Base-by-base conservation (phyloP, 2,329 filamentous ascomycete genomes). In the Sporothrix globosa region DNA sequence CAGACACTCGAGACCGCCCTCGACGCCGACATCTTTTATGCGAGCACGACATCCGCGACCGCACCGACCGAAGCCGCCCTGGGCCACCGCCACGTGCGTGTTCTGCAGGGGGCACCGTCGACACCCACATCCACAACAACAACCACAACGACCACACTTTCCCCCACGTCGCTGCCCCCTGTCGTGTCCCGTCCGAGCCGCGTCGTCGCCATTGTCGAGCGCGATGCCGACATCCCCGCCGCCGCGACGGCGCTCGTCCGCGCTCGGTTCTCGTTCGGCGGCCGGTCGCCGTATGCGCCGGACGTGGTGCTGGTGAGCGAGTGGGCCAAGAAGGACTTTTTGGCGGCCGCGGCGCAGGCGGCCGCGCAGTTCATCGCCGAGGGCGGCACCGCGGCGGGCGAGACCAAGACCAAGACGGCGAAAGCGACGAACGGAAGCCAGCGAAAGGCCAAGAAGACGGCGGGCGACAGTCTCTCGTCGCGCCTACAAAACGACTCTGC, bases 221-320 rank as follows among this genome's bases (percentile, higher is more conserved):
- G 88, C 24, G 86, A 85, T 2, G 86, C 86, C 14, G 81, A 89
- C 73, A 72, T 90, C 1, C 75, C 81, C 5, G 75, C 78, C 2
- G 87, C 88, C 0, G 88, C 88, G 0, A 78, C 81, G 69, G 80
- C 82, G 1, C 79, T 90, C 1, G 82, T 85, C 0, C 79, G 79
- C 0, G 86, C 88, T 1, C 81, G 87, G 1, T 86, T 89, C 73
- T 78, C 79, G 17, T 86, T 88, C 39, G 80, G 84, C 1, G 87
- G 87, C 2, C 80, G 78, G 2, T 89, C 87, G 0, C 83, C 87
- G 0, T 90, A 90, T 74, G 85, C 87, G 0, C 88, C 88, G 0
- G 88, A 90, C 74, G 41, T 89, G 0, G 84, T 90, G 0, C 77
- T 90, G 0, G 87, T 91, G 19, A 89, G 90, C 72, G 88, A 90